phyloP scores from a whole-genome alignment of 2,329 filamentous ascomycete genomes.

The Seiridium unicorne region DNA sequence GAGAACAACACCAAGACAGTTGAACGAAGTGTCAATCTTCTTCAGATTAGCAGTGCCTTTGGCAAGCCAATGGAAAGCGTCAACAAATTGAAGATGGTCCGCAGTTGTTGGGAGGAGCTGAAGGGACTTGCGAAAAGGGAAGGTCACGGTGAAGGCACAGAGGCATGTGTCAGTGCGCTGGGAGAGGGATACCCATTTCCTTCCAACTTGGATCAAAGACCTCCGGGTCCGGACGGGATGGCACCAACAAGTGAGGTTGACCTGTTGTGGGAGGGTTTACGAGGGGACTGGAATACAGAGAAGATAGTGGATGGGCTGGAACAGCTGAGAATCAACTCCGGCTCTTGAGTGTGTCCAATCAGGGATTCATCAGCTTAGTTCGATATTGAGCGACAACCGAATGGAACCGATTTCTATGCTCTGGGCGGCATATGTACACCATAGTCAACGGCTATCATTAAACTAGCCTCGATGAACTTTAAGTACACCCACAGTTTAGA shows the following conservation, averaged over 20 bases:
- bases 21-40: conserved; percentile 56
- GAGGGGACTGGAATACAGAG: conserved; percentile 11
- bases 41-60: conserved; percentile 62
- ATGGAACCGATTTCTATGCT: too few relatives aligned
- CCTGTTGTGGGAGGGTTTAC: conserved; percentile 10
- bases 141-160: not conserved
- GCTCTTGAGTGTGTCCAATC: not conserved
- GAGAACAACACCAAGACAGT: conserved; percentile 48
- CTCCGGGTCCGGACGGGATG: conserved; percentile 53
- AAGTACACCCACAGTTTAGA: too few relatives aligned
- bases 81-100: conserved; percentile 47
- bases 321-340: conserved; percentile 8
- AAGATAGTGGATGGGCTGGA: conserved; percentile 8
- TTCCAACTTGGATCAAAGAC: conserved; percentile 53
- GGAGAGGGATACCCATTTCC: conserved; percentile 58
- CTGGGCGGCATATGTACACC: too few relatives aligned
- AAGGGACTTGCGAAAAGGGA: conserved; percentile 8
- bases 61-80: conserved; percentile 64
- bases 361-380: too few relatives aligned
- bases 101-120: conserved; percentile 41
- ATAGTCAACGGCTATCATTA: too few relatives aligned
- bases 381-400: too few relatives aligned
- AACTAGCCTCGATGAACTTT: too few relatives aligned
- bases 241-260: conserved; percentile 34
- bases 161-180: conserved; percentile 36